A percentile compares a stretch with the other conserved stretches of the same genome.
Conservation (phyloP, 2,329 filamentous ascomycete genomes). For the Esteya vermicola region DNA sequence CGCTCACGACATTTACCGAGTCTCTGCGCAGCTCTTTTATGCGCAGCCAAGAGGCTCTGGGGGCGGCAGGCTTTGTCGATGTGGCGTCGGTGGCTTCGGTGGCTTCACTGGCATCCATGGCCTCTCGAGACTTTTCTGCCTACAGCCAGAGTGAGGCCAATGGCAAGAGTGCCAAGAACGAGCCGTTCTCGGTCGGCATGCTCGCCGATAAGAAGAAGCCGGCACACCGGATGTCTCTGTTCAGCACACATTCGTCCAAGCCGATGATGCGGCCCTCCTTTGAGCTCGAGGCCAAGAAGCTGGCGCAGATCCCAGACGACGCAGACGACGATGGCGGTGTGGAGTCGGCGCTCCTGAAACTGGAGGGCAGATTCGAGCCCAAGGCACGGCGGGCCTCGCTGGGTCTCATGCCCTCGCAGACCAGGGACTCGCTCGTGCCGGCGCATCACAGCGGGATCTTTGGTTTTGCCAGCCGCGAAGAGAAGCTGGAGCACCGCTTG, state of each 20-base stretch:
- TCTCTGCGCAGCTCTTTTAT: slow-evolving; percentile 45
- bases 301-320: slow-evolving; percentile 81
- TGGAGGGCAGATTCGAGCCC: slow-evolving; percentile 73
- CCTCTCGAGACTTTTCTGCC: no score
- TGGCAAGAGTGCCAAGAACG: slow-evolving; percentile 24
- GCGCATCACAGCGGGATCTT: slow-evolving; percentile 1
- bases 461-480: slow-evolving; percentile 16
- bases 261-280: slow-evolving; percentile 61
- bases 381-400: slow-evolving; percentile 13
- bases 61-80: slow-evolving; percentile 28
- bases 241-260: slow-evolving; percentile 48
- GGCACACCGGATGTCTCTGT: slow-evolving; percentile 35
- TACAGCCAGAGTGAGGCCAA: slow-evolving; percentile 18
- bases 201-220: slow-evolving; percentile 36
- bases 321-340: slow-evolving; percentile 67
- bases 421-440: no score
- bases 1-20: slow-evolving; percentile 44
- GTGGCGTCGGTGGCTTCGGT: no score
- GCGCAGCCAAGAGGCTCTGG: slow-evolving; percentile 23
- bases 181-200: slow-evolving; percentile 44
- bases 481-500: slow-evolving; percentile 31
- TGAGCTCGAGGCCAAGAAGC: slow-evolving; percentile 72
- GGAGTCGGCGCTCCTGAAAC: slow-evolving; percentile 80
- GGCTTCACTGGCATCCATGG: no score
- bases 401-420: not conserved